phyloP scores from a whole-genome alignment of 2,329 filamentous ascomycete species.

The Epichloe elymi region DNA sequence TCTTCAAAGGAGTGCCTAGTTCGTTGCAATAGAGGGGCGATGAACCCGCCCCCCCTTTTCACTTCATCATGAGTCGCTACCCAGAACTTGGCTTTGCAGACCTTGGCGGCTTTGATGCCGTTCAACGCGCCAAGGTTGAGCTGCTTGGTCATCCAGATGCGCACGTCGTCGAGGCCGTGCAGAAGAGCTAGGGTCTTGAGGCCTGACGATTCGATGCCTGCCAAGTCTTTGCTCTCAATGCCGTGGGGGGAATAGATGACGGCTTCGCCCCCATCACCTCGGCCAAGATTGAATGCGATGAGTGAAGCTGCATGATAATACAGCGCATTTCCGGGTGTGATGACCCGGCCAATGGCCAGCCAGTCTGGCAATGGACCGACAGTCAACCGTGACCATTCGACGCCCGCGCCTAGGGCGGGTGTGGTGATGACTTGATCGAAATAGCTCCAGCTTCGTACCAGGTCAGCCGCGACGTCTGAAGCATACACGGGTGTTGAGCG shows the following conservation, averaged over 20 bases:
- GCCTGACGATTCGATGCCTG: slow-evolving; percentile 24
- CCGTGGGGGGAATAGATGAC: slow-evolving; percentile 54
- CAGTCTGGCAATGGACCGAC: slow-evolving; percentile 37
- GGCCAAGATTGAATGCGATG: slow-evolving; percentile 33
- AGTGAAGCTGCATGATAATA: slow-evolving; percentile 51
- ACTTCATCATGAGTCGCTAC: slow-evolving; percentile 52
- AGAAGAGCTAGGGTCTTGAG: slow-evolving; percentile 44
- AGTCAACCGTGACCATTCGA: slow-evolving; percentile 9
- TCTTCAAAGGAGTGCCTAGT: slow-evolving; percentile 31
- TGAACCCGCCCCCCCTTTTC: slow-evolving; percentile 44
- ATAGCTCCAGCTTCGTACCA: slow-evolving; percentile 45
- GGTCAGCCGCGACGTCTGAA: slow-evolving; percentile 40
- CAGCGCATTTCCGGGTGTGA: slow-evolving; percentile 38
- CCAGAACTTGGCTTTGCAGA: slow-evolving; percentile 47
- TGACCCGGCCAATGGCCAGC: slow-evolving; percentile 47
- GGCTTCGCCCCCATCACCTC: slow-evolving; percentile 28
- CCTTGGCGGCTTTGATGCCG: slow-evolving; percentile 40
- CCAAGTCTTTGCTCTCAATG: slow-evolving; percentile 34
- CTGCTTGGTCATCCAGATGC: slow-evolving; percentile 35
- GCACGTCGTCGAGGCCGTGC: slow-evolving; percentile 51
- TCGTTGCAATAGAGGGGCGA: slow-evolving; percentile 36
- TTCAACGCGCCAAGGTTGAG: slow-evolving; percentile 52
- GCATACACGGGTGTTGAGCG: slow-evolving; percentile 44
- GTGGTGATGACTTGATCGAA: slow-evolving; percentile 42
- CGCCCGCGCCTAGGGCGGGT: slow-evolving; percentile 26